phyloP scores from a whole-genome alignment of 495 filamentous ascomycete species.

The Parachaetomium inaequale region DNA sequence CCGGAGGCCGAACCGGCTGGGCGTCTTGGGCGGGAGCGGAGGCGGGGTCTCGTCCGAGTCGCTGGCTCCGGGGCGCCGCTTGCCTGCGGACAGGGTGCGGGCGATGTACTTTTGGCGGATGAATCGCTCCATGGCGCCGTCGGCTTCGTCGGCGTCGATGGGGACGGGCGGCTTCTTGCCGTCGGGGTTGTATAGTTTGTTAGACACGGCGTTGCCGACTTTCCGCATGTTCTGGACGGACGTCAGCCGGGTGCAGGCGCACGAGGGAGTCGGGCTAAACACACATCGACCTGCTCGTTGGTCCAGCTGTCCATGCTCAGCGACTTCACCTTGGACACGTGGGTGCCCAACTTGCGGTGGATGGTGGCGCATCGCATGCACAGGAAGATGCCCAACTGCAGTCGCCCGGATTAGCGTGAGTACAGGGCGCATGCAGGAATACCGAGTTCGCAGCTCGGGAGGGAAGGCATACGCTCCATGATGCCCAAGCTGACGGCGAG shows the following conservation, averaged over 20 bases:
- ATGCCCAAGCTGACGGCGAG: constrained; percentile 76
- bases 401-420: constrained; percentile 22
- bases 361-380: constrained; percentile 96
- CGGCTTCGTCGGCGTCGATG: constrained; percentile 84
- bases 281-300: constrained; percentile 91
- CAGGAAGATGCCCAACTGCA: constrained; percentile 86
- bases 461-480: constrained; percentile 80
- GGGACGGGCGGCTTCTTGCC: constrained; percentile 77
- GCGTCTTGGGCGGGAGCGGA: constrained; percentile 79
- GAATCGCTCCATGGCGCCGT: constrained; percentile 87
- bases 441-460: not conserved
- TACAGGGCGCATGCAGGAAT: not conserved
- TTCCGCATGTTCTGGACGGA: constrained; percentile 76
- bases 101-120: constrained; percentile 90
- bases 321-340: constrained; percentile 97
- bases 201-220: constrained; percentile 79
- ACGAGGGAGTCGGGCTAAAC: constrained; percentile 19
- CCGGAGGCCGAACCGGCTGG: constrained; percentile 71
- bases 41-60: constrained; percentile 61
- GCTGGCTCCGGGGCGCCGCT: constrained; percentile 43
- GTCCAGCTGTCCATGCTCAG: constrained; percentile 97
- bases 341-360: constrained; percentile 95
- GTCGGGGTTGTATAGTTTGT: constrained; percentile 81
- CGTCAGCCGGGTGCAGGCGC: constrained; percentile 24
- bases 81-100: constrained; percentile 34